Base-by-base conservation (phyloP, 345 rosid genomes). In the Zanthoxylum bungeanum region DNA sequence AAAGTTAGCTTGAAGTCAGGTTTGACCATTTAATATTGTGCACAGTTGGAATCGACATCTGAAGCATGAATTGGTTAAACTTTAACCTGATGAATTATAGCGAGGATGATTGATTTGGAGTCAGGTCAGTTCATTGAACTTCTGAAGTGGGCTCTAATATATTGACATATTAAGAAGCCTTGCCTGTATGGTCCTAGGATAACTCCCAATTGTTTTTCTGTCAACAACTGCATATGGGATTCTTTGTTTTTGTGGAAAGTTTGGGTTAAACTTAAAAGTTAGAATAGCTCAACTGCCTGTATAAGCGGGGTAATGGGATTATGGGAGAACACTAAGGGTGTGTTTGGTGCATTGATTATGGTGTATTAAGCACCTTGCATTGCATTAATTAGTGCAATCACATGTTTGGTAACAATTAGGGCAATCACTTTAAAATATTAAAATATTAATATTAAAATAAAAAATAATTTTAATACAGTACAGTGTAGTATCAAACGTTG, bases 71-170 rank as follows among this genome's bases (percentile, higher is more conserved):
- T 81, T 51, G 63, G 77, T 75, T 70, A 51, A 63, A 40, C 53
- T 72, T 75, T 67, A 47, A 68, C 63, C 46, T 71, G 70, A 22
- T 72, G 85, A 76, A 68, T 78, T 77, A 47, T 80, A 71, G 76
- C 78, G 33, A 44, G 70, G 70, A 64, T 76, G 75, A n/a, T n/a
- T n/a, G n/a, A n/a, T n/a, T n/a, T n/a, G 72, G 51, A 68, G 67
- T 73, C 66, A 77, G 82, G 81, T 80, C 51, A 57, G 80, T 75
- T 63, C 69, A 73, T 68, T 58, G 68, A 56, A 75, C 53, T 70
- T 34, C 73, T 75, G 46, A 69, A 66, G 65, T 70, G 65, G 79
- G 70, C 46, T 71, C 69, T 36, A 53, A 53, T n/a, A n/a, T n/a
- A n/a, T n/a, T n/a, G 61, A 53, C 61, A 68, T 37, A 22, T 68